Evolutionary conservation across 2,329 filamentous ascomycete species (phyloP).

Genomic region (Endocalyx cinctus): DNA sequence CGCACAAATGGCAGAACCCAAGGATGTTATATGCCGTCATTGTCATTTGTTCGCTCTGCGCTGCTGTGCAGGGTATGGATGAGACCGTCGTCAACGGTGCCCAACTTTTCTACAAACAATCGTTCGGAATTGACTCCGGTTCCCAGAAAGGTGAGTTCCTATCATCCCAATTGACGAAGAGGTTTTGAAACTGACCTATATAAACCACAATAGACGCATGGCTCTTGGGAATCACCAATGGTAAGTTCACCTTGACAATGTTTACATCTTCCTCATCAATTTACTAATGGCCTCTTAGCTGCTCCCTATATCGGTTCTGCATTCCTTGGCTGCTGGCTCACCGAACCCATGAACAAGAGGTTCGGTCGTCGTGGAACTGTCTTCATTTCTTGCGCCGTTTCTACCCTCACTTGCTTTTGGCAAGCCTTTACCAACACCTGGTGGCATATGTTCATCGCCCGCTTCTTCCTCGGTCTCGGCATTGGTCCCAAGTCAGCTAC

Average conservation of each 20-base stretch:
- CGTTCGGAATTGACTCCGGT: conserved; percentile 55
- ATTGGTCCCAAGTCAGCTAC: conserved; percentile 69
- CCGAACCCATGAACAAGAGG: conserved; percentile 64
- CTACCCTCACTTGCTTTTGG: conserved; percentile 50
- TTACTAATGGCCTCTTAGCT: conserved; percentile 15
- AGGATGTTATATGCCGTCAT: conserved; percentile 62
- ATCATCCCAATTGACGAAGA: not conserved
- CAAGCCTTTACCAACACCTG: conserved; percentile 41
- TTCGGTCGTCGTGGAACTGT: conserved; percentile 70
- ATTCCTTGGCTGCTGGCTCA: conserved; percentile 68
- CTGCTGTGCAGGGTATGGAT: conserved; percentile 69
- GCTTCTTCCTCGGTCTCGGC: conserved; percentile 65
- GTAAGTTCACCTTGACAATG: conserved; percentile 11
- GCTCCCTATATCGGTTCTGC: conserved; percentile 64
- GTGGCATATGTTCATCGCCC: conserved; percentile 68
- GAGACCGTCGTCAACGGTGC: conserved; percentile 67
- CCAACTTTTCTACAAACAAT: conserved; percentile 58
- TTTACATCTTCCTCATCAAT: not conserved
- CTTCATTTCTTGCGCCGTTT: conserved; percentile 63
- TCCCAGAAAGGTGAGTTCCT: conserved; percentile 33
- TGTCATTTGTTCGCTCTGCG: conserved; percentile 38
- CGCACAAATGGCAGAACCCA: conserved; percentile 66
- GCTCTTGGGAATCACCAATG: conserved; percentile 60
- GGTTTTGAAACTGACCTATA: not conserved
- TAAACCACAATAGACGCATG: conserved; percentile 38